Conservation (phyloP, 768 basidiomycete species). For the Leucocoprinus birnbaumii region DNA sequence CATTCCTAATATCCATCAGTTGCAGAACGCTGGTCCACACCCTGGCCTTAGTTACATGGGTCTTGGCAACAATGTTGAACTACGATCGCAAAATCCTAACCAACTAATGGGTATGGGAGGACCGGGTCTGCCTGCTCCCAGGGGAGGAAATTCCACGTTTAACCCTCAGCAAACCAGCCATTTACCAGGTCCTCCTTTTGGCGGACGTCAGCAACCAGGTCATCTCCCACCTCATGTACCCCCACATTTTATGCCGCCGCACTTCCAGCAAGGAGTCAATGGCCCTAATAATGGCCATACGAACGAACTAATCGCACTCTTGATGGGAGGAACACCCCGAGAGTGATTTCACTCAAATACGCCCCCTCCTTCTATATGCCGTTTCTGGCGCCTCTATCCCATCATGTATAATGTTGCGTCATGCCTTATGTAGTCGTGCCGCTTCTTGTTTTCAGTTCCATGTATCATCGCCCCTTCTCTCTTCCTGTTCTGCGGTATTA, state of each 20-base stretch:
- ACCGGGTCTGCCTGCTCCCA: conserved; percentile 39
- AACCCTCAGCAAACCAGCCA: conserved; percentile 44
- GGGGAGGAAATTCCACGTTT: conserved; percentile 39
- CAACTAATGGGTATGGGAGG: conserved; percentile 50
- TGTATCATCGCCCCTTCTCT: conserved; percentile 6
- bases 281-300: conserved; percentile 51
- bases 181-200: conserved; percentile 38
- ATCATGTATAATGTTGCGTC: conserved; percentile 11
- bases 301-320: conserved; percentile 80
- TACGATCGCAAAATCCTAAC: conserved; percentile 48
- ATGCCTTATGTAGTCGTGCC: conserved; percentile 8
- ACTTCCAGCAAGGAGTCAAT: conserved; percentile 60
- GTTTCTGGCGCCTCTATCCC: conserved; percentile 2
- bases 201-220: conserved; percentile 51
- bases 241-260: conserved; percentile 38
- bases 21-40: conserved; percentile 43
- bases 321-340: conserved; percentile 71
- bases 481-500: conserved; percentile 6
- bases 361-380: neutral
- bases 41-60: conserved; percentile 47
- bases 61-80: conserved; percentile 55
- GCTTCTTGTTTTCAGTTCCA: conserved; percentile 1
- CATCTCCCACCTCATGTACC: conserved; percentile 55
- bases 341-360: conserved; percentile 40
- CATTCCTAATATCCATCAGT: conserved; percentile 42